A percentile compares a stretch with the other conserved stretches of the same genome.
Evolutionary conservation across 2,329 filamentous ascomycete genomes (phyloP).

Genomic region (Paraphoma sp.): DNA sequence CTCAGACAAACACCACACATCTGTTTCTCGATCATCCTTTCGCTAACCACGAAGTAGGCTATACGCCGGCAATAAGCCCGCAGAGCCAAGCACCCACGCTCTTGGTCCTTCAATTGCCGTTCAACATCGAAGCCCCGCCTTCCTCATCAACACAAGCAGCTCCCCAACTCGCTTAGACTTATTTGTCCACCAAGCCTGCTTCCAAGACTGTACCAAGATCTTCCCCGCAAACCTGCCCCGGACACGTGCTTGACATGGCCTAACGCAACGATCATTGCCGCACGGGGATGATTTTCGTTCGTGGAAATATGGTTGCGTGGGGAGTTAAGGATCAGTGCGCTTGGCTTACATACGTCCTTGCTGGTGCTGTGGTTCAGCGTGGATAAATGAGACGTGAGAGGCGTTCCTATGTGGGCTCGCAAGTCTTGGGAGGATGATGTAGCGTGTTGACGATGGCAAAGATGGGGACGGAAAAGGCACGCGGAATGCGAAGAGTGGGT

Average conservation of each 20-base stretch:
- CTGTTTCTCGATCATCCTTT: not conserved
- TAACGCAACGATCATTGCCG: constrained; percentile 3
- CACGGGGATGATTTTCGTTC: constrained; percentile 4
- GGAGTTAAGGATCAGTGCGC: not conserved
- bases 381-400: not conserved
- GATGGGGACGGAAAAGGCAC: not conserved
- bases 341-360: not conserved
- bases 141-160: not conserved
- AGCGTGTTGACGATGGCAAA: not conserved
- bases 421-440: not conserved
- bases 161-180: not conserved
- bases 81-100: constrained; percentile 1
- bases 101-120: constrained; percentile 4
- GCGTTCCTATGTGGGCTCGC: constrained; percentile 2
- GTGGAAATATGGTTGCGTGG: constrained; percentile 2
- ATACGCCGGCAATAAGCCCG: constrained; percentile 6
- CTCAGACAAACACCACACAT: not conserved
- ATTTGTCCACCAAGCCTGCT: not conserved
- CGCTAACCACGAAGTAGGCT: constrained; percentile 5
- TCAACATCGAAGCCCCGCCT: not conserved
- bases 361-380: constrained; percentile 2
- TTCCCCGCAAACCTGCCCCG: constrained; percentile 23
- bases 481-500: not conserved
- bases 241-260: constrained; percentile 4
- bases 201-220: constrained; percentile 19